Evolutionary conservation across 208 protist genomes (phyloP), one percentile per base, ranked within the genome.

Genomic region (Trypanosoma theileri): DNA sequence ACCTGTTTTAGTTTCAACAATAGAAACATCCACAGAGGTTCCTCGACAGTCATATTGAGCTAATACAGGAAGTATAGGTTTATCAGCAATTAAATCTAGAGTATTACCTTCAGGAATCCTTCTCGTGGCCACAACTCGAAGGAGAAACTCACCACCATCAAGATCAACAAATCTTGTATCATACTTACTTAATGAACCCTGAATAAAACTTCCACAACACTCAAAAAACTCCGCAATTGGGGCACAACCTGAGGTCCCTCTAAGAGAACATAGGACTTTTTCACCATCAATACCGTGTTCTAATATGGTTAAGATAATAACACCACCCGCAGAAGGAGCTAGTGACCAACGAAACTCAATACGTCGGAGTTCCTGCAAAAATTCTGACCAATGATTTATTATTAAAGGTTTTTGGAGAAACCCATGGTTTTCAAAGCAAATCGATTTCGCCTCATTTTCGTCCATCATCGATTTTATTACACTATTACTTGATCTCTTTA

Each of bases 211-310:
- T 13, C 81, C 86, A 46, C 77, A 88, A 13, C 60, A 77, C 31
- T 91, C 84, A 69, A 93, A 91, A 74, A 91, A 80, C 2, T 93
- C 80, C 9, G 88, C 85, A 50, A 94, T 77, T 2, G 88, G 84
- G 14, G 73, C 51, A 28, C 77, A 90, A 0, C 66, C 56, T 13
- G 59, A 75, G 1, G 51, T 67, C 1, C 80, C 85, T 16, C 46
- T 71, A 16, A 94, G 57, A 21, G 80, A 72, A 54, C 81, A 89
- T 35, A 91, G 52, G 14, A 80, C 57, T 6, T 76, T 76, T 46
- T 86, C 83, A 4, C 79, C 85, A 1, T 71, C 75, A 50, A 81
- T 71, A 2, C 45, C 40, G 53, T 91, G 83, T n/a, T 94, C 85
- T 42, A 79, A 69, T n/a, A 90, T 44, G 44, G 69, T 80, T 13